Percentiles rank a stretch among this genome's conserved stretches.
These are phyloP conservation scores for Medicago truncatula DNA, from an alignment of 306 rosid species.

Conservation along the genomic window MtrunA17r5.0-ANR NC_053042.1:43406001-43406500, in stretches of 20 bases:
- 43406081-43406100: conserved; percentile 68
- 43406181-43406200: conserved; percentile 75
- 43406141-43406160: conserved; percentile 82
- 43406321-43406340: not conserved
- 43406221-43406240: conserved; percentile 19
- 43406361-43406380: not conserved
- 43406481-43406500: not conserved
- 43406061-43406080: conserved; percentile 74
- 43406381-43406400: not conserved
- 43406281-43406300: conserved; percentile 55
- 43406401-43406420: not conserved
- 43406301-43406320: conserved; percentile 47
- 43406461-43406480: not conserved
- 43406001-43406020: conserved; percentile 74
- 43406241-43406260: conserved; percentile 3
- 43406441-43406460: not conserved
- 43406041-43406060: conserved; percentile 92
- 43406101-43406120: conserved; percentile 81
- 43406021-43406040: conserved; percentile 84
- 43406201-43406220: conserved; percentile 44
- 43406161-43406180: conserved; percentile 68
- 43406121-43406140: conserved; percentile 92
- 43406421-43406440: conserved; percentile 18
- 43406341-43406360: not conserved
- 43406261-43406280: conserved; percentile 46